Base-by-base conservation (phyloP, 345 rosid genomes). In the Aegle marmelos region DNA sequence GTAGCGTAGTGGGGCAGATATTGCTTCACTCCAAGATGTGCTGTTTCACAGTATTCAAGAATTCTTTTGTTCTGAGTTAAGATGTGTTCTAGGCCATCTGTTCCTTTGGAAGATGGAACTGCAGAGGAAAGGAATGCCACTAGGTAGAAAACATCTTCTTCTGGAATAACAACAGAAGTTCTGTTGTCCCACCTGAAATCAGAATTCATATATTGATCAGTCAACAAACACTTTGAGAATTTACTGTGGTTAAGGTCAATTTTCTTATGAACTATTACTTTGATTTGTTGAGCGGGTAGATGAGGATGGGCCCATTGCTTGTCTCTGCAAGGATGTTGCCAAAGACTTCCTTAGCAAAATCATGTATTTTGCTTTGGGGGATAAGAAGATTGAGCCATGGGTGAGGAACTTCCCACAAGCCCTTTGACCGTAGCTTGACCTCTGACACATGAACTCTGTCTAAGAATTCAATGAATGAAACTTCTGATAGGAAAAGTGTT, bases 341-440 rank as follows among this genome's bases (percentile, higher is more conserved):
- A 76, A 95, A 95, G 13, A 95, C 97, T 60, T 80, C 91, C 79
- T 76, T 79, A 9, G 98, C 98, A 81, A 95, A 95, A 6, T 73
- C 83, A 16, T 86, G 81, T 60, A 93, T 82, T 79, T 76, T 90
- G 86, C 96, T 92, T 83, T 85, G 84, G 34, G 99, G 98, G n/a
- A 95, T 85, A 34, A 93, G 90, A 62, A 95, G 99, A 84, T 95
- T 95, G 68, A 95, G 93, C 99, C 99, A 95, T 78, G 98, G 99
- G 79, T 95, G 98, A 6, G 99, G 99, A 76, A 95, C 93, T 82
- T 93, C 98, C 99, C 97, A 95, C 69, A 93, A 86, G 73, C 99
- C 99, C 82, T 91, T 92, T 21, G 96, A 85, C 79, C 93, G 77
- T 28, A 95, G 86, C 75, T 92, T 92, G 61, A 91, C 79, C 90